Evolutionary conservation across 345 rosid species (phyloP).

Genomic region (Physaria fendleri): DNA sequence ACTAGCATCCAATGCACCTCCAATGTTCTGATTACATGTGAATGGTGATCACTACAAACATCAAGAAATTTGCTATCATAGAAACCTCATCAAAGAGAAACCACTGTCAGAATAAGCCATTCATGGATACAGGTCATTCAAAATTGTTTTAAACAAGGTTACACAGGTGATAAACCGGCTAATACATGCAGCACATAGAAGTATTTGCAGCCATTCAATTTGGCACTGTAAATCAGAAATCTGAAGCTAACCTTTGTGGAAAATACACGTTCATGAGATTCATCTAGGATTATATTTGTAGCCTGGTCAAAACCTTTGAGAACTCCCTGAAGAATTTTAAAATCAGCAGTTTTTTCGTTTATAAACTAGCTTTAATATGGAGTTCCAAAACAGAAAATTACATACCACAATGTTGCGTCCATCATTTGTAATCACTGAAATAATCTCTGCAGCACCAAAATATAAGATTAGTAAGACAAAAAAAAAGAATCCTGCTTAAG

Average conservation of each 20-base stretch:
- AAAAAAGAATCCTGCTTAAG: neutral
- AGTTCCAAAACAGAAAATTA: neutral
- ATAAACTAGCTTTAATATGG: neutral
- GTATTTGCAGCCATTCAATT: neutral
- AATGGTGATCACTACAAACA: neutral
- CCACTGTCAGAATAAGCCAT: neutral
- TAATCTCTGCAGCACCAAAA: slow-evolving; percentile 40
- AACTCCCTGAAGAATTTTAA: slow-evolving; percentile 40
- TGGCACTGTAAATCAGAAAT: neutral
- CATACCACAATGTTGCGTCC: slow-evolving; percentile 90
- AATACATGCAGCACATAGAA: neutral
- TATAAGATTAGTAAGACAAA: neutral
- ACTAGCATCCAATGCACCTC: slow-evolving; percentile 2
- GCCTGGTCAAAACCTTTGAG: slow-evolving; percentile 91
- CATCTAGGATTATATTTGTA: slow-evolving; percentile 82
- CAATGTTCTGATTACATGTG: neutral
- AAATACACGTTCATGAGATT: slow-evolving; percentile 86
- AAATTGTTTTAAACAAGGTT: neutral
- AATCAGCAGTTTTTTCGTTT: neutral
- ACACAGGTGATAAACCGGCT: neutral
- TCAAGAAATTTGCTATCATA: neutral
- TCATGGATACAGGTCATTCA: neutral
- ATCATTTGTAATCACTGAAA: slow-evolving; percentile 80
- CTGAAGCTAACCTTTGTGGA: slow-evolving; percentile 58
- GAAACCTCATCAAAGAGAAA: neutral